phyloP scores from a whole-genome alignment of 306 rosid genomes.

The Dalbergia oliveri region DNA sequence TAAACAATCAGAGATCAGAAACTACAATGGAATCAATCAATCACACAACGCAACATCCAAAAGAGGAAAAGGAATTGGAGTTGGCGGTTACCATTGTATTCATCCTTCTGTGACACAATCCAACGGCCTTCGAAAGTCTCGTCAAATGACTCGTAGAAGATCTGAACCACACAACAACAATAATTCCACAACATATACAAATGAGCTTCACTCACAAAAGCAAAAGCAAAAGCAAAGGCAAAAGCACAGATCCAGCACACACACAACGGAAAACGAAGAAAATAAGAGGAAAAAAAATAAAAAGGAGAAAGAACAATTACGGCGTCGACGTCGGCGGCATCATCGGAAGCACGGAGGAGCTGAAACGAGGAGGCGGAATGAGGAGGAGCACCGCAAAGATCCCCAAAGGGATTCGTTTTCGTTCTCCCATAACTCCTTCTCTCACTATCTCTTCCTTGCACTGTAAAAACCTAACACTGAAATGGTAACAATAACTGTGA shows the following conservation, averaged over 20 bases:
- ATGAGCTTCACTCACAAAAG: background rate
- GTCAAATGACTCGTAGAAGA: conserved; percentile 88
- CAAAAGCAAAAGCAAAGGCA: background rate
- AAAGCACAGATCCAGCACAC: conserved; percentile 32
- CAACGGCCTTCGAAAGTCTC: conserved; percentile 81
- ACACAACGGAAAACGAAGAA: background rate
- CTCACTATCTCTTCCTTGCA: background rate
- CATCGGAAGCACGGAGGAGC: conserved; percentile 72
- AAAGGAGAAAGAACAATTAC: conserved; percentile 16
- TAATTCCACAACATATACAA: background rate
- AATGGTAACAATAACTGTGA: too few species aligned
- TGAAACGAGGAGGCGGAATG: conserved; percentile 55
- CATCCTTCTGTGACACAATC: conserved; percentile 76
- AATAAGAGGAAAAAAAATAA: background rate
- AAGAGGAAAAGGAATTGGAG: background rate
- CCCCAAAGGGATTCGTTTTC: conserved; percentile 46
- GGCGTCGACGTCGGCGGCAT: conserved; percentile 40
- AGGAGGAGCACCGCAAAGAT: conserved; percentile 45
- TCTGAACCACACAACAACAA: conserved; percentile 48
- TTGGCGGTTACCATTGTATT: conserved; percentile 60
- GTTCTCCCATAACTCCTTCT: conserved; percentile 46
- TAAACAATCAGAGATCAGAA: background rate
- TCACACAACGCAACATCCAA: background rate
- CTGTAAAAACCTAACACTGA: conserved; percentile 38
- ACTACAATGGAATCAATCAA: background rate